Evolutionary conservation across 108 stramenopile species (phyloP).

Genomic region (Nitzschia palea): DNA sequence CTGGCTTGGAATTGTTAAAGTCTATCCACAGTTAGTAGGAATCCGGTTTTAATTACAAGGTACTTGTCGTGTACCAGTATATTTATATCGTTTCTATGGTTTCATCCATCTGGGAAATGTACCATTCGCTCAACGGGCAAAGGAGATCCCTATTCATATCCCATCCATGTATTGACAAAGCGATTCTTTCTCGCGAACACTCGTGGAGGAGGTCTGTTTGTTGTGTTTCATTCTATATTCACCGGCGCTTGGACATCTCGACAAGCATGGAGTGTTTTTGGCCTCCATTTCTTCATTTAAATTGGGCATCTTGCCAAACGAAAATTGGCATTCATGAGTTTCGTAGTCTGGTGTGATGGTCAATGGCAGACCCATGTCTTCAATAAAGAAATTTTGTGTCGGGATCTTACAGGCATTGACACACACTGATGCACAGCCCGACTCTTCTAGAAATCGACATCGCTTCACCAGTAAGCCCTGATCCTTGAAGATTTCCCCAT

Average conservation of each 20-base stretch:
- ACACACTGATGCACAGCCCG: conserved; percentile 88
- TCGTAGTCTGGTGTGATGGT: conserved; percentile 90
- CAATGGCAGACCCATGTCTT: conserved; percentile 85
- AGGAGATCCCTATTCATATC: no score
- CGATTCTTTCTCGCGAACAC: no score
- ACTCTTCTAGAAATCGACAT: conserved; percentile 92
- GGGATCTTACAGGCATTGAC: conserved; percentile 95
- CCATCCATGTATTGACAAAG: conserved; percentile 14
- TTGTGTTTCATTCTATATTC: conserved; percentile 61
- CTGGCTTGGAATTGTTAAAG: no score
- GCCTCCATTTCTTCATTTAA: conserved; percentile 62
- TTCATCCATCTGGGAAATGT: no score
- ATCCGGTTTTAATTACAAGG: no score
- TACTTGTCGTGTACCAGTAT: no score
- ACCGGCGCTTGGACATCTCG: conserved; percentile 73
- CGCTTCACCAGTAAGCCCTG: conserved; percentile 88
- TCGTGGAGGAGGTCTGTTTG: background rate
- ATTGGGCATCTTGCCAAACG: conserved; percentile 70
- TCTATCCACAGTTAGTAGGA: no score
- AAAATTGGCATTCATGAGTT: conserved; percentile 84
- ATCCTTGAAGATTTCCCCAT: conserved; percentile 44
- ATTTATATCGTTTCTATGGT: no score
- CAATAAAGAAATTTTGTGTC: conserved; percentile 87
- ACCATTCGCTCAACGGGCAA: no score
- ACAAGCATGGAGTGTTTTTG: conserved; percentile 70